These are phyloP conservation scores for Lathyrus oleraceus DNA, from an alignment of 306 rosid genomes.

Conservation along the genomic window DNA sequence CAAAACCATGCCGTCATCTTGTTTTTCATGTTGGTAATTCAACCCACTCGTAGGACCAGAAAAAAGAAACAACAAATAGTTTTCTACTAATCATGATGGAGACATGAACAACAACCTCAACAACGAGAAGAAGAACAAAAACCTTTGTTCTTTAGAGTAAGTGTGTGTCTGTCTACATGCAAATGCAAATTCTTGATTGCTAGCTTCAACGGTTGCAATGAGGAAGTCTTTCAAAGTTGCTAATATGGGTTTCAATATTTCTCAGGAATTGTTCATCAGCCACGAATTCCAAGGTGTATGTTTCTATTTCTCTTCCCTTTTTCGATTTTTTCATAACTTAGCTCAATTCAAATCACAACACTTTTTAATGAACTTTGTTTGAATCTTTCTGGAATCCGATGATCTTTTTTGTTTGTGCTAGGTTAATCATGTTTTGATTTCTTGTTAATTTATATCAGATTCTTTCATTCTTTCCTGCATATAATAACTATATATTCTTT, in stretches of 20 bases:
- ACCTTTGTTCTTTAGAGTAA: constrained; percentile 48
- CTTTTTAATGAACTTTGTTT: constrained; percentile 55
- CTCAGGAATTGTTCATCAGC: constrained; percentile 50
- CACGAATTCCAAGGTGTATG: constrained; percentile 60
- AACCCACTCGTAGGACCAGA: constrained; percentile 50
- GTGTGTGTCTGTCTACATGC: constrained; percentile 19
- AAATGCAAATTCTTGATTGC: constrained; percentile 16
- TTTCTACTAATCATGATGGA: constrained; percentile 44
- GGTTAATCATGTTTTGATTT: constrained; percentile 31
- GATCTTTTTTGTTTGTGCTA: constrained; percentile 63
- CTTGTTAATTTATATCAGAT: constrained; percentile 32
- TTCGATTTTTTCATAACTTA: constrained; percentile 30
- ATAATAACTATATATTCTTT: constrained; percentile 42
- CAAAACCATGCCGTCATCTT: constrained; percentile 28
- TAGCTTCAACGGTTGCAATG: constrained; percentile 28
- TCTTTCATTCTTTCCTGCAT: constrained; percentile 79
- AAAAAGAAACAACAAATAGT: constrained; percentile 1
- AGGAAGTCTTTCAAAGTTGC: constrained; percentile 51
- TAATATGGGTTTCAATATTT: constrained; percentile 58
- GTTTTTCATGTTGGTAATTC: constrained; percentile 43
- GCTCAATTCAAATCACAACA: not conserved
- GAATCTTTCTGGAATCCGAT: constrained; percentile 93
- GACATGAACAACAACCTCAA: constrained; percentile 33
- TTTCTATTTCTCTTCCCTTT: constrained; percentile 55
- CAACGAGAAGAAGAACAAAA: not conserved